These are phyloP conservation scores for Botrytis cinerea DNA, from an alignment of 2,329 filamentous ascomycete genomes.

Conservation along the genomic window DNA sequence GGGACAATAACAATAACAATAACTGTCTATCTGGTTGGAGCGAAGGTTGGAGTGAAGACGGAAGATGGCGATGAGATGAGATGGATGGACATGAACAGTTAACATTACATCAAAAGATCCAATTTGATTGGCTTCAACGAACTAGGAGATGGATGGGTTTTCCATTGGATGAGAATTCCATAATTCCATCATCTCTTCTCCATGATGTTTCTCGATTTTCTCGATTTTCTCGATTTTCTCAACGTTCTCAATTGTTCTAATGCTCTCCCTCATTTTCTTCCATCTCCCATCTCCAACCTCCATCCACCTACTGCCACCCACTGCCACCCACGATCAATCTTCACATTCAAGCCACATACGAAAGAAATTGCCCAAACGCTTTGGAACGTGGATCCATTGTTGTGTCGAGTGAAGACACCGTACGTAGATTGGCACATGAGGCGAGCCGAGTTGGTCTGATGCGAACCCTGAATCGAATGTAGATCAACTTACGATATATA, in stretches of 20 bases:
- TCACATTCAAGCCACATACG: conserved; percentile 4
- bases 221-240: too few relatives aligned
- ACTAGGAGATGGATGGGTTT: neutral
- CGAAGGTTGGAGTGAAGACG: neutral
- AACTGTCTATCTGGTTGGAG: neutral
- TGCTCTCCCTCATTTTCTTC: neutral
- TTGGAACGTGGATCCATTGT: neutral
- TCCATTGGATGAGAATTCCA: neutral
- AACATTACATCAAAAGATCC: neutral
- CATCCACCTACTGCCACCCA: too few relatives aligned
- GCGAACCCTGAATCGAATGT: neutral
- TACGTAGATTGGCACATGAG: too few relatives aligned
- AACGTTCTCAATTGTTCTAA: too few relatives aligned
- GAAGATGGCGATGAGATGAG: neutral
- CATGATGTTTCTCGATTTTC: too few relatives aligned
- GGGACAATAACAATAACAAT: neutral
- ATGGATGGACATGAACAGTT: neutral
- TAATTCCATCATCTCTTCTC: too few relatives aligned
- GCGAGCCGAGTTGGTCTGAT: neutral
- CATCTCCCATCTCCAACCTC: neutral
- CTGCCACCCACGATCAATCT: neutral
- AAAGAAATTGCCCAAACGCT: neutral
- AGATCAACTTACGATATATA: neutral
- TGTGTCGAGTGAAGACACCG: neutral
- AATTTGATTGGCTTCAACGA: neutral